phyloP scores from a whole-genome alignment of 352 stramenopile genomes.

The Pythium plurisporium region DNA sequence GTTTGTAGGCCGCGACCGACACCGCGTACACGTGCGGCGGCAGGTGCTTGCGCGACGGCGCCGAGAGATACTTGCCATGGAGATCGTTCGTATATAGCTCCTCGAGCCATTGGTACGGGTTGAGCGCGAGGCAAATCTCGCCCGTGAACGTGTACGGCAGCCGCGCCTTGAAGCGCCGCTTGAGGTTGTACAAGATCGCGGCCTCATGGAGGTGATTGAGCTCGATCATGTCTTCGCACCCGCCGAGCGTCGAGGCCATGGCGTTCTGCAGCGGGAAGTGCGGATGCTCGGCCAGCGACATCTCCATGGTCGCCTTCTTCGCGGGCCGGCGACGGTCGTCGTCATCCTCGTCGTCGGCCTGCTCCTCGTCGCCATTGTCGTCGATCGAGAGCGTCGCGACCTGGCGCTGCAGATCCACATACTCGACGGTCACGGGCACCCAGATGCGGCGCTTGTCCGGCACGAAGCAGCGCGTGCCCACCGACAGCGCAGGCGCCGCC shows the following conservation, averaged over 20 bases:
- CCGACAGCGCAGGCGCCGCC: conserved; percentile 33
- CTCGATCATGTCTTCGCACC: conserved; percentile 83
- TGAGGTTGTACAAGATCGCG: conserved; percentile 90
- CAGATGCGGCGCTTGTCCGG: conserved; percentile 58
- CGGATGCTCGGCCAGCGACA: conserved; percentile 30
- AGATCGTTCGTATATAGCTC: conserved; percentile 81
- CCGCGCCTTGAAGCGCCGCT: conserved; percentile 74
- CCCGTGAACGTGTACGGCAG: conserved; percentile 96
- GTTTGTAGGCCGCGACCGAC: conserved; percentile 62
- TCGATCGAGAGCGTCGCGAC: conserved; percentile 45
- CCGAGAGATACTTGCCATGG: conserved; percentile 62
- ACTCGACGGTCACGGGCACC: conserved; percentile 67
- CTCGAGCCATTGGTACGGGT: conserved; percentile 92
- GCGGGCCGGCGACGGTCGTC: background rate
- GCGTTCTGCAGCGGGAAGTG: conserved; percentile 68
- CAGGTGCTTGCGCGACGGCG: conserved; percentile 46
- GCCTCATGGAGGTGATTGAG: conserved; percentile 89
- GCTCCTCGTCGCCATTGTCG: conserved; percentile 23
- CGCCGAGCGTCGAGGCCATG: conserved; percentile 21
- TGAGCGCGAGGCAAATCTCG: conserved; percentile 96
- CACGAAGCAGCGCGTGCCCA: conserved; percentile 72
- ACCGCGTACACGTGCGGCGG: conserved; percentile 70
- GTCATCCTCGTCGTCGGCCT: conserved; percentile 28
- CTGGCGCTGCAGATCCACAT: conserved; percentile 42
- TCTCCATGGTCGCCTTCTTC: conserved; percentile 12